phyloP scores from a whole-genome alignment of 345 rosid species.

The Aquilaria sinensis region DNA sequence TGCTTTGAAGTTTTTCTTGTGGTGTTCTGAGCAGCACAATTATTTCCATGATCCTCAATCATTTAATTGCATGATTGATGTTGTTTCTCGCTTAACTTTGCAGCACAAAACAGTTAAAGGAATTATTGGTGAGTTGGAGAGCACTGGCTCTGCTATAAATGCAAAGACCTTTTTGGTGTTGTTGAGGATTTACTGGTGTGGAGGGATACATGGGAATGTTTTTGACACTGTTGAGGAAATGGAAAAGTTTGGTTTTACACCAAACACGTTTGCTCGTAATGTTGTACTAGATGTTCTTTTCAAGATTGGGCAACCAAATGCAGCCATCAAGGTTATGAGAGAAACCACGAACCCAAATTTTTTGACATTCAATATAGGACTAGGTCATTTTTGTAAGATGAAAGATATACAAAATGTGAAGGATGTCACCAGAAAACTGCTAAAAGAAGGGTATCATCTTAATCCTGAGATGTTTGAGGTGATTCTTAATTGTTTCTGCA shows the following conservation, averaged over 20 bases:
- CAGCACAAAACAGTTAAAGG: conserved; percentile 23
- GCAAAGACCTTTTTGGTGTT: conserved; percentile 47
- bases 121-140: conserved; percentile 33
- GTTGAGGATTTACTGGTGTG: conserved; percentile 71
- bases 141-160: conserved; percentile 36
- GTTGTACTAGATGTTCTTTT: conserved; percentile 57
- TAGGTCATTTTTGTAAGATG: conserved; percentile 50
- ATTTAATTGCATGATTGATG: conserved; percentile 44
- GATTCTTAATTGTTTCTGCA: conserved; percentile 46
- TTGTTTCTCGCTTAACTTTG: conserved; percentile 31
- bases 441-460: conserved; percentile 52
- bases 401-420: conserved; percentile 29
- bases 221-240: conserved; percentile 44
- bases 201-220: conserved; percentile 41
- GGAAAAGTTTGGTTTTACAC: conserved; percentile 41
- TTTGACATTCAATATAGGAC: conserved; percentile 50
- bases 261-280: conserved; percentile 54
- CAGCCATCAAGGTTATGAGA: conserved; percentile 35
- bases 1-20: conserved; percentile 51
- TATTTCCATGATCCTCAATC: conserved; percentile 48
- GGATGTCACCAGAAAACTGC: conserved; percentile 40
- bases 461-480: conserved; percentile 43
- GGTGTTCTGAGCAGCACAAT: conserved; percentile 47
- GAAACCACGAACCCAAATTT: conserved; percentile 42
- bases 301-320: conserved; percentile 27